Evolutionary conservation across 2,329 filamentous ascomycete species (phyloP).

Genomic region (Ciborinia camelliae): DNA sequence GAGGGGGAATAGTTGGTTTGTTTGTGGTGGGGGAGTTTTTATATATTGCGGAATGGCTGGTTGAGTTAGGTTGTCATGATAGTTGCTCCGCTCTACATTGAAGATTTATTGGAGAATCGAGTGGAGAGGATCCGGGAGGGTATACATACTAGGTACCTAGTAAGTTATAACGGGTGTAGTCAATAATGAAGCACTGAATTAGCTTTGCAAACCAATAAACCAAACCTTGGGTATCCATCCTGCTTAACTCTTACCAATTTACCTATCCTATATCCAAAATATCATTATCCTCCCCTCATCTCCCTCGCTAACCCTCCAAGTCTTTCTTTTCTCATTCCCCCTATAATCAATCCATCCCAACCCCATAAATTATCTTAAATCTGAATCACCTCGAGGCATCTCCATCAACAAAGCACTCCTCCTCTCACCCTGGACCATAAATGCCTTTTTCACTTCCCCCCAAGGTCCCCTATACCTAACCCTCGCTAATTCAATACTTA

Average conservation of each 20-base stretch:
- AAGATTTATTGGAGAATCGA: background rate
- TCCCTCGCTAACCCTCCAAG: too few species aligned
- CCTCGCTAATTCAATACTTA: background rate
- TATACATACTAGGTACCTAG: too few species aligned
- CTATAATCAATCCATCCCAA: background rate
- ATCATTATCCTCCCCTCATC: too few species aligned
- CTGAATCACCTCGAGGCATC: conserved; percentile 3
- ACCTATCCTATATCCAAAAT: too few species aligned
- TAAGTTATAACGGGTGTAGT: too few species aligned
- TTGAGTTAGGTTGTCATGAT: background rate
- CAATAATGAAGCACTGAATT: too few species aligned
- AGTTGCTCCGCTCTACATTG: too few species aligned
- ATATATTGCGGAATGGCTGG: background rate
- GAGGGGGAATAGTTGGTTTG: background rate
- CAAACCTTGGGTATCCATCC: too few species aligned
- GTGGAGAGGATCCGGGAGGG: background rate
- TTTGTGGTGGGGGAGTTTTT: background rate
- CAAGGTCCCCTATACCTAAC: background rate
- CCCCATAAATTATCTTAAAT: conserved; percentile 1
- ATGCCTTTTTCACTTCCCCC: background rate
- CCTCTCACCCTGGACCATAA: background rate
- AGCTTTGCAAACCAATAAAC: too few species aligned
- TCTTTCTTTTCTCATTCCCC: background rate
- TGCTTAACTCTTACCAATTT: too few species aligned
- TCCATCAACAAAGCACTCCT: background rate